Percentiles rank a stretch among this genome's conserved stretches.
Evolutionary conservation across 148 eudicot genomes (phyloP).

Genomic region (Camellia granthamiana): DNA sequence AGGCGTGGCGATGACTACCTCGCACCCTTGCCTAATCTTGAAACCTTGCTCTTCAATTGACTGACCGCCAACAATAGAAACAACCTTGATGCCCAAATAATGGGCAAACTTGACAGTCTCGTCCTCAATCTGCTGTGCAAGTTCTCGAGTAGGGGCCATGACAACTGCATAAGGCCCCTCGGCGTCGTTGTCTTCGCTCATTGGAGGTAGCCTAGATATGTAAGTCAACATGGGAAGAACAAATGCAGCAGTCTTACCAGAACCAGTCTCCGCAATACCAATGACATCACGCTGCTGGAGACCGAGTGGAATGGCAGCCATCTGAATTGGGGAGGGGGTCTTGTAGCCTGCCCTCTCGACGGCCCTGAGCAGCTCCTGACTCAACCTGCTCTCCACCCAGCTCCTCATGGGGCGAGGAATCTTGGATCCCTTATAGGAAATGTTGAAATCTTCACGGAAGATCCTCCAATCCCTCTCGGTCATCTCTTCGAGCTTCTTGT

Average conservation of each 20-base stretch:
- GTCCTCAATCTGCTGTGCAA: conserved; percentile 84
- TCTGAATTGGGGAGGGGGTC: conserved; percentile 42
- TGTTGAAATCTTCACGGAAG: conserved; percentile 75
- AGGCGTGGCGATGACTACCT: conserved; percentile 82
- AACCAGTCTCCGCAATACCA: conserved; percentile 49
- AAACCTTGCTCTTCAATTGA: conserved; percentile 87
- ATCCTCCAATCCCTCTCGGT: conserved; percentile 90
- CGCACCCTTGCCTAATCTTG: conserved; percentile 81
- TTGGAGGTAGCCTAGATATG: conserved; percentile 48
- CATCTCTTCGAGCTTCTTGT: conserved; percentile 46
- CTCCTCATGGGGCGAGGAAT: conserved; percentile 79
- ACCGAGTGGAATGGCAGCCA: conserved; percentile 47
- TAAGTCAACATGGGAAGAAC: conserved; percentile 51
- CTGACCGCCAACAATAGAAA: conserved; percentile 83
- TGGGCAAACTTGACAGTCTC: conserved; percentile 80
- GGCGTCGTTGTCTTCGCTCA: conserved; percentile 49
- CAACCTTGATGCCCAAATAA: conserved; percentile 71
- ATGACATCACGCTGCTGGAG: conserved; percentile 47
- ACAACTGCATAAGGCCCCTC: conserved; percentile 94
- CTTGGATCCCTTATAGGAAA: conserved; percentile 77
- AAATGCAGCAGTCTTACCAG: conserved; percentile 56
- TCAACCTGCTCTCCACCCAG: conserved; percentile 75
- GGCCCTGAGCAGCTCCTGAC: conserved; percentile 59
- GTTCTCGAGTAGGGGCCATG: conserved; percentile 89
- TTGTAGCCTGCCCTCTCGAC: conserved; percentile 49